phyloP scores from a whole-genome alignment of 495 filamentous ascomycete species.

The Acidomyces sp. region DNA sequence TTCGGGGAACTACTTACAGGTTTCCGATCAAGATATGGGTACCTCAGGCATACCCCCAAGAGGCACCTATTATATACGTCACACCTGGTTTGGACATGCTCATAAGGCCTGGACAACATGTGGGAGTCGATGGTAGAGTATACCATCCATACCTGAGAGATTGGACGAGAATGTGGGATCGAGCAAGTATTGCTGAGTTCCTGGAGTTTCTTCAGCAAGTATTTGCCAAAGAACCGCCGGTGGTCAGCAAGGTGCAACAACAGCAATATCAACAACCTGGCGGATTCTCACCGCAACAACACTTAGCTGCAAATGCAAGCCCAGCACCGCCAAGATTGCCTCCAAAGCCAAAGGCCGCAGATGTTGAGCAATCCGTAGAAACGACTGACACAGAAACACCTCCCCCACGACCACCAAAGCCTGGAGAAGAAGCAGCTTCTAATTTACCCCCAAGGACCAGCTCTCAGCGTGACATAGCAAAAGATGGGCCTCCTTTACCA shows the following conservation, averaged over 20 bases:
- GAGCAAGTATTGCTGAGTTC: constrained; percentile 70
- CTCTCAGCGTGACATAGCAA: constrained; percentile 2
- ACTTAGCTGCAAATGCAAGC: constrained; percentile 21
- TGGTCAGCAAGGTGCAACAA: constrained; percentile 54
- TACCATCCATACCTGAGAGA: constrained; percentile 92
- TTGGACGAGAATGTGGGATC: constrained; percentile 84
- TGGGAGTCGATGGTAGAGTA: constrained; percentile 82
- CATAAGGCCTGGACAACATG: constrained; percentile 82
- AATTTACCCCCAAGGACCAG: constrained; percentile 2
- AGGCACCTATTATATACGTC: constrained; percentile 76
- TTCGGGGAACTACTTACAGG: constrained; percentile 78
- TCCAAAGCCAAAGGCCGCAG: constrained; percentile 27
- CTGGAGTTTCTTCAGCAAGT: constrained; percentile 70
- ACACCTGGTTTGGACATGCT: constrained; percentile 80
- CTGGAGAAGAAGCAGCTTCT: constrained; percentile 15
- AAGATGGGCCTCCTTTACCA: constrained; percentile 16
- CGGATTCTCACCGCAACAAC: constrained; percentile 28
- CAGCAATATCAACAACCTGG: constrained; percentile 23
- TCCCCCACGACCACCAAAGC: constrained; percentile 29
- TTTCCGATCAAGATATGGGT: constrained; percentile 92
- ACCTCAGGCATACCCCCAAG: constrained; percentile 79
- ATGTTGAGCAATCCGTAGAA: neutral
- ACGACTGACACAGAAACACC: constrained; percentile 4
- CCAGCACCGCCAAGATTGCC: constrained; percentile 26
- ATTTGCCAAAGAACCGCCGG: constrained; percentile 89